phyloP scores from a whole-genome alignment of 2,329 filamentous ascomycete species.

The Cylindrodendrum hubeiense region DNA sequence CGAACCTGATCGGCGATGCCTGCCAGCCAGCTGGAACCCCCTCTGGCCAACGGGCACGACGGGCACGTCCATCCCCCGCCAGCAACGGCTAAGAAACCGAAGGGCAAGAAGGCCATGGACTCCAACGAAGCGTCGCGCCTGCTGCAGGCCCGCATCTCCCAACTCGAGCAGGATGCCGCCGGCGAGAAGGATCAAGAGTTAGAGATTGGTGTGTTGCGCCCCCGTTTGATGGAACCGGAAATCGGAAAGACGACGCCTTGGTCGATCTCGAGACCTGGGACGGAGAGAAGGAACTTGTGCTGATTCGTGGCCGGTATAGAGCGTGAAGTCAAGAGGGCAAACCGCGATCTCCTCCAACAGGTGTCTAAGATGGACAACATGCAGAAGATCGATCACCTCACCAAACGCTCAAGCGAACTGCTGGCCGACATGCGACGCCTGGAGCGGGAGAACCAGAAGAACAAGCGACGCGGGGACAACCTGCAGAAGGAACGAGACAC shows the following conservation, averaged over 20 bases:
- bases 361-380: slow-evolving; percentile 93
- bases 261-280: slow-evolving; percentile 8
- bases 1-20: slow-evolving; percentile 50
- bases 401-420: slow-evolving; percentile 91
- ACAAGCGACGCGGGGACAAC: slow-evolving; percentile 94
- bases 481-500: slow-evolving; percentile 97
- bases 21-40: slow-evolving; percentile 56
- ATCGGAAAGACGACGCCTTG: slow-evolving; percentile 6
- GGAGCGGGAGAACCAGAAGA: slow-evolving; percentile 93
- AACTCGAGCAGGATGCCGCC: slow-evolving; percentile 92
- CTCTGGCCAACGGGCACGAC: slow-evolving; percentile 57
- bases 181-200: slow-evolving; percentile 95
- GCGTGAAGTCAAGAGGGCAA: slow-evolving; percentile 93
- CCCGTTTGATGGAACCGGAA: slow-evolving; percentile 29
- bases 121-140: slow-evolving; percentile 92
- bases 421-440: slow-evolving; percentile 95
- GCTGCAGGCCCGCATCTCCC: slow-evolving; percentile 92
- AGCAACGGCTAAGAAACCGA: slow-evolving; percentile 78
- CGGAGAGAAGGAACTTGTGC: slow-evolving; percentile 33
- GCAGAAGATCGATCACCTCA: slow-evolving; percentile 90
- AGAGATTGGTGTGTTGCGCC: slow-evolving; percentile 82
- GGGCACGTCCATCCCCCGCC: slow-evolving; percentile 53
- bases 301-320: slow-evolving; percentile 66
- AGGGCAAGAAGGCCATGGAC: slow-evolving; percentile 86
- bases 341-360: slow-evolving; percentile 87